phyloP scores from a whole-genome alignment of 106 monocot genomes.

The Posidonia australis region DNA sequence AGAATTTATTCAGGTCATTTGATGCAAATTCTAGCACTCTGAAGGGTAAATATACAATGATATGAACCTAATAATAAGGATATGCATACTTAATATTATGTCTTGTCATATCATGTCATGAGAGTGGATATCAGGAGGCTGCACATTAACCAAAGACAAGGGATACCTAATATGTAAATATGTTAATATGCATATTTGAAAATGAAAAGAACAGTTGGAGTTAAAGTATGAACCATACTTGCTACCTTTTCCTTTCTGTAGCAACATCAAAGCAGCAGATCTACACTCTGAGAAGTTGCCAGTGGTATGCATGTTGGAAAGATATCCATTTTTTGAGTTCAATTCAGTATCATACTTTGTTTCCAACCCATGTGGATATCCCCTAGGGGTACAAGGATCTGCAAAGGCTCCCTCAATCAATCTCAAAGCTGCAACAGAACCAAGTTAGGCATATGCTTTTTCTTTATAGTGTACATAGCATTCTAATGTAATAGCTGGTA shows the following conservation, averaged over 20 bases:
- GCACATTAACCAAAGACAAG: no score
- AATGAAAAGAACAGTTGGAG: not conserved
- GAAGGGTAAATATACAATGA: no score
- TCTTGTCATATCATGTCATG: no score
- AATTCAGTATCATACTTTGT: conserved; percentile 13
- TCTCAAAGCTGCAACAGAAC: not conserved
- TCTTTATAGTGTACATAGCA: no score
- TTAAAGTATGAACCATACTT: not conserved
- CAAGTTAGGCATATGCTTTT: not conserved
- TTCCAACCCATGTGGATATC: conserved; percentile 26
- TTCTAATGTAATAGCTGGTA: no score
- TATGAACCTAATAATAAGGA: no score
- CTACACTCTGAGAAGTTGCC: conserved; percentile 86
- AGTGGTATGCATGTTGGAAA: conserved; percentile 1
- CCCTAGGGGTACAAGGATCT: conserved; percentile 84
- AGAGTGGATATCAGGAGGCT: no score
- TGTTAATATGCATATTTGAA: no score
- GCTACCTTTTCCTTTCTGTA: conserved; percentile 58
- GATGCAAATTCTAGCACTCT: no score
- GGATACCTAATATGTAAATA: no score
- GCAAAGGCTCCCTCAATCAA: conserved; percentile 8
- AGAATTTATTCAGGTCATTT: no score
- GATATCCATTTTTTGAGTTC: conserved; percentile 1
- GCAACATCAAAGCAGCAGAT: conserved; percentile 40
- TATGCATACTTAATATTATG: no score